phyloP scores from a whole-genome alignment of 805 yeast species.

The Candida takata region DNA sequence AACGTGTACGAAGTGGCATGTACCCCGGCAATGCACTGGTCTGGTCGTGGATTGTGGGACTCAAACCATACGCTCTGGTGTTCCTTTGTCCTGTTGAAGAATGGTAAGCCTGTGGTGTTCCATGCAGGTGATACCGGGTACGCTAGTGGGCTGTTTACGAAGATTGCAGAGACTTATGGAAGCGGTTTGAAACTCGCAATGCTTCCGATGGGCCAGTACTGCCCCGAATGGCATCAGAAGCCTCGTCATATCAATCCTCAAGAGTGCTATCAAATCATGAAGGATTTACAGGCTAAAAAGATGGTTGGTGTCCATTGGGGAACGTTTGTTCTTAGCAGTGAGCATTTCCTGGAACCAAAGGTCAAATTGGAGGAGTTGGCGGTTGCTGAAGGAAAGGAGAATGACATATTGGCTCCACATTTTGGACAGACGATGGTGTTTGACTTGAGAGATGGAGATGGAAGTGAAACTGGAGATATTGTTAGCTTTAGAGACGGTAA shows the following conservation, averaged over 20 bases:
- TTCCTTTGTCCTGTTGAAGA: slow-evolving; percentile 63
- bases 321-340: slow-evolving; percentile 83
- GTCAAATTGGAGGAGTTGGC: slow-evolving; percentile 47
- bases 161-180: slow-evolving; percentile 61
- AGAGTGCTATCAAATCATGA: slow-evolving; percentile 65
- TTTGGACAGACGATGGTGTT: slow-evolving; percentile 67
- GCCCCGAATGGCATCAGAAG: slow-evolving; percentile 90
- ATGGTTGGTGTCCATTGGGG: slow-evolving; percentile 96
- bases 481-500: slow-evolving; percentile 25
- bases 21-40: slow-evolving; percentile 97
- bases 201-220: slow-evolving; percentile 91
- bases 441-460: slow-evolving; percentile 14
- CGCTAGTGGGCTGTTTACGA: slow-evolving; percentile 59
- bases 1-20: slow-evolving; percentile 74
- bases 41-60: slow-evolving; percentile 77
- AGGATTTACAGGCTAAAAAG: slow-evolving; percentile 50
- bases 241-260: slow-evolving; percentile 83
- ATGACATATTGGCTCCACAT: slow-evolving; percentile 55
- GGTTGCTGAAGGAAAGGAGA: slow-evolving; percentile 25
- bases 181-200: slow-evolving; percentile 54
- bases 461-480: slow-evolving; percentile 11
- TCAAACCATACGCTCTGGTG: slow-evolving; percentile 85
- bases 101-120: slow-evolving; percentile 66
- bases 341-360: slow-evolving; percentile 82
- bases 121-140: slow-evolving; percentile 97